Evolutionary conservation across 768 basidiomycete species (phyloP), one percentile per base, ranked within the genome.

Genomic region (Atractiella rhizophila): DNA sequence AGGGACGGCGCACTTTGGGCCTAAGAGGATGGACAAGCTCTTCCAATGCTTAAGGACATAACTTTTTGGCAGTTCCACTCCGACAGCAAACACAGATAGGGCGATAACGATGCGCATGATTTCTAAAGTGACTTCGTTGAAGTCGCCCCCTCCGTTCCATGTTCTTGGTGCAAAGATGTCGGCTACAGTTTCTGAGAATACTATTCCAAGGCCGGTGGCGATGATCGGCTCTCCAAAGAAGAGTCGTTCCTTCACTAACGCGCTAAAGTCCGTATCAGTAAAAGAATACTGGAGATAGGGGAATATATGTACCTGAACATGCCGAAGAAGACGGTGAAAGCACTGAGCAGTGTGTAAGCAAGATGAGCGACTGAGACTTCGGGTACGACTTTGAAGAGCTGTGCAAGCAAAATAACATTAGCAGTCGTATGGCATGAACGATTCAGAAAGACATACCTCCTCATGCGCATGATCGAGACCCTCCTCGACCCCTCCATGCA

Each of bases 151-250:
- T 43, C 40, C 16, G 0, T 41, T 42, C 54, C 56, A 57, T 0
- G 42, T 28, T 3, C 52, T 30, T 0, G 56, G 56, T 5, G 51
- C 46, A 29, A 57, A 53, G 29, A 55, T 47, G 21, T 48, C 45
- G 0, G 54, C 53, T 4, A 44, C 53, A 35, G 56, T 52, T 0
- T 48, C 48, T 0, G 54, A 51, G 40, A 37, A 40, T 5, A 45
- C 40, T 37, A 49, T 51, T 5, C 42, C 39, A n/a, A 49, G 40
- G 12, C 44, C 48, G 41, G 39, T 40, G 13, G 45, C 45, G 71
- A 81, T 80, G 49, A 78, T 79, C 12, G 91, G 85, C 66, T 98
- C 91, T 46, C 91, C 91, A 43, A 94, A 73, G 57, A 91, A 94
- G 20, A 88, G 59, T 69, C 68, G 72, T 63, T 86, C 82, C 54